Percentiles rank a stretch among this genome's conserved stretches.
phyloP scores from a whole-genome alignment of 805 yeast species.

The Candida oleophila region DNA sequence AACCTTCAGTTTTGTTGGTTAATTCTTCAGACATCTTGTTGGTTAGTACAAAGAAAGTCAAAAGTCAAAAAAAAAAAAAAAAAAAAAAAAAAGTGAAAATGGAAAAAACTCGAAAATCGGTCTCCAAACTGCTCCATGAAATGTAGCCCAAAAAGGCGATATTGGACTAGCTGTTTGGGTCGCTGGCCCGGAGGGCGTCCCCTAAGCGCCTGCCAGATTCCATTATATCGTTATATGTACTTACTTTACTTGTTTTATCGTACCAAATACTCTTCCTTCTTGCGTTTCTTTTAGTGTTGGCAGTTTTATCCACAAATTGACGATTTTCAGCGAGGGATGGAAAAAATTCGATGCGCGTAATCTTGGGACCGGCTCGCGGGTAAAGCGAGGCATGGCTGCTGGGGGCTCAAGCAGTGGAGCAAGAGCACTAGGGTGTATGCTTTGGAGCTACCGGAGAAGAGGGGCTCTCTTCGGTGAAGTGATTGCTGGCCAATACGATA shows the following conservation, averaged over 20 bases:
- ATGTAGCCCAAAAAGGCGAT: too few species aligned
- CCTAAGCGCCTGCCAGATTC: too few species aligned
- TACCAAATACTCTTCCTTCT: constrained; percentile 1
- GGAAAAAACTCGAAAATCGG: neutral
- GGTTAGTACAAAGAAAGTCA: neutral
- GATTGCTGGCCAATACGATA: too few species aligned
- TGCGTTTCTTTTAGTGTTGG: constrained; percentile 7
- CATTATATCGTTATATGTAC: neutral
- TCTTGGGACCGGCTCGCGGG: neutral
- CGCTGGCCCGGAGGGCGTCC: too few species aligned
- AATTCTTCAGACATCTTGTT: constrained; percentile 44
- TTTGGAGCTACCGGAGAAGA: too few species aligned
- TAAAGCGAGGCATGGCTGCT: neutral
- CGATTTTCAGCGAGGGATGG: constrained; percentile 3
- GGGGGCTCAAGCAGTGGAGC: too few species aligned
- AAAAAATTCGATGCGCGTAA: constrained; percentile 4
- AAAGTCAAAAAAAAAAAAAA: neutral
- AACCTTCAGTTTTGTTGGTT: constrained; percentile 42
- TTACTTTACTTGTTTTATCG: constrained; percentile 1
- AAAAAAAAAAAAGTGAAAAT: neutral
- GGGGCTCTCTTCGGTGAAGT: too few species aligned
- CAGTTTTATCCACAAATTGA: constrained; percentile 9
- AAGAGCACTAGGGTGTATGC: too few species aligned
- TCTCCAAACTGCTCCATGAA: too few species aligned
- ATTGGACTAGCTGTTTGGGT: too few species aligned